Evolutionary conservation across 139 green algal genomes (phyloP).

Genomic region (Coelastrella sp.): DNA sequence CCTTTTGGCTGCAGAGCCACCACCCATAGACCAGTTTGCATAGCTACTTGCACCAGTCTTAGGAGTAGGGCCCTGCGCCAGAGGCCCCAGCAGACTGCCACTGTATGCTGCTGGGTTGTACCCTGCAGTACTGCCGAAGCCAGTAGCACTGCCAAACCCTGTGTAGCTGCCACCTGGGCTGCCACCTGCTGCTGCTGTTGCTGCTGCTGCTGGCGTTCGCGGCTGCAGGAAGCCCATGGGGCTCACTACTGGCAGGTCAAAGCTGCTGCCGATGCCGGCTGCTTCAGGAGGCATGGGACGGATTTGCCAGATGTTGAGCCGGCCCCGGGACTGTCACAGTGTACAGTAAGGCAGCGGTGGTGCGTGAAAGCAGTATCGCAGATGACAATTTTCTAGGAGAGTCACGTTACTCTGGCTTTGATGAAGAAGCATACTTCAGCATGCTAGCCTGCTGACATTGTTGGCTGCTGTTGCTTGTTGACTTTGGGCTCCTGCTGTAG

Average conservation of each 20-base stretch:
- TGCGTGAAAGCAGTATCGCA: no score
- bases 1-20: not conserved
- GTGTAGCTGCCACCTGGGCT: not conserved
- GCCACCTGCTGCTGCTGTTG: conserved; percentile 2
- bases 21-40: conserved; percentile 8
- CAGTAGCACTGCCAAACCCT: not conserved
- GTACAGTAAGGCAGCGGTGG: not conserved
- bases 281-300: not conserved
- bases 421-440: no score
- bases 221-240: conserved; percentile 3
- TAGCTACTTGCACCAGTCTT: conserved; percentile 10
- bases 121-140: not conserved
- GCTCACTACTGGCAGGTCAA: conserved; percentile 51
- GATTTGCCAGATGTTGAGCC: conserved; percentile 61
- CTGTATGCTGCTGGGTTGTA: conserved; percentile 26
- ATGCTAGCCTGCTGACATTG: no score
- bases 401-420: no score
- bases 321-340: conserved; percentile 36
- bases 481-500: no score
- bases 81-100: conserved; percentile 18
- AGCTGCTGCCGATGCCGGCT: conserved; percentile 47
- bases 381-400: no score
- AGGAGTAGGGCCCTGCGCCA: not conserved
- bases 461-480: no score
- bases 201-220: not conserved